Conservation (phyloP, 192 early-diverging fungal genomes). For the Dissophora globulifera region DNA sequence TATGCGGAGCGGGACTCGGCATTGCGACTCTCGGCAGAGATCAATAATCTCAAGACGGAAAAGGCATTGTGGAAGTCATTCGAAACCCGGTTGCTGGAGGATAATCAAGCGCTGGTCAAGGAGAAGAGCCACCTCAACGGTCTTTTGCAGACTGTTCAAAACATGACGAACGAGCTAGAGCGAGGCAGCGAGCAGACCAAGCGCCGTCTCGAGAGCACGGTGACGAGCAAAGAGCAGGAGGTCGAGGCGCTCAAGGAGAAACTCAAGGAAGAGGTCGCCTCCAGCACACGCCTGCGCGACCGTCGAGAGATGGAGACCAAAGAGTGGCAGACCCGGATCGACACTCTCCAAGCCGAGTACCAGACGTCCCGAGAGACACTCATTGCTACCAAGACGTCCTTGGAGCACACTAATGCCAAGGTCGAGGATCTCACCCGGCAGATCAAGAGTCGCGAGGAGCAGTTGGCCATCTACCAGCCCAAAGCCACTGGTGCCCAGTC, state of each 20-base stretch:
- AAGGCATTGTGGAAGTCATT: conserved; percentile 61
- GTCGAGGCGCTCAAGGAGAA: conserved; percentile 58
- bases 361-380: conserved; percentile 48
- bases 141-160: conserved; percentile 62
- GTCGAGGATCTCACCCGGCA: conserved; percentile 59
- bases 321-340: conserved; percentile 52
- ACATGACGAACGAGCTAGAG: conserved; percentile 65
- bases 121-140: conserved; percentile 66
- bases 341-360: conserved; percentile 45
- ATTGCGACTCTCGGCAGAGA: conserved; percentile 58
- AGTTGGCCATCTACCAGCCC: conserved; percentile 56
- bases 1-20: conserved; percentile 60
- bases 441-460: conserved; percentile 59
- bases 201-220: conserved; percentile 53
- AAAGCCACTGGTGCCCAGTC: conserved; percentile 31
- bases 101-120: conserved; percentile 58
- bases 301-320: conserved; percentile 53
- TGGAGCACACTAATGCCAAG: conserved; percentile 58
- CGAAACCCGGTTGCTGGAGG: conserved; percentile 61
- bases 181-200: conserved; percentile 37
- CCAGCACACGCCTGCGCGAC: conserved; percentile 40
- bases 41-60: conserved; percentile 66
- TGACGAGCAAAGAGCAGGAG: conserved; percentile 58
- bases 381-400: conserved; percentile 54
- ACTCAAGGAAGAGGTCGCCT: conserved; percentile 52